phyloP scores from a whole-genome alignment of 805 yeast genomes.

The Yarrowia bubula region DNA sequence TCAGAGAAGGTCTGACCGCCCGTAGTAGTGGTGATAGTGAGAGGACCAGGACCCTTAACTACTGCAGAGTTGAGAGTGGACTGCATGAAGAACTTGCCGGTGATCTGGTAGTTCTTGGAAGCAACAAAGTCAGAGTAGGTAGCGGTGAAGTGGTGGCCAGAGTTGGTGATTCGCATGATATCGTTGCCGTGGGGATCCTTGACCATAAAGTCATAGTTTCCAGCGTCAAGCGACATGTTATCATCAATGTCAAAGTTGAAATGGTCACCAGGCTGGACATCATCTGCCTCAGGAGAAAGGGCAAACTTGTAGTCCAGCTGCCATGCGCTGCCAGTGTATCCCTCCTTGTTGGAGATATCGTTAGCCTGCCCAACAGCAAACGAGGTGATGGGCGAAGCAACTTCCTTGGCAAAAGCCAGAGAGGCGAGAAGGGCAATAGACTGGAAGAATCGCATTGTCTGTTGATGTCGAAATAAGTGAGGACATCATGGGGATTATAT shows the following conservation, averaged over 20 bases:
- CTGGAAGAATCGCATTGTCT: constrained; percentile 9
- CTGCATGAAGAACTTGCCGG: background rate
- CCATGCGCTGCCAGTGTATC: constrained; percentile 4
- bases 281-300: constrained; percentile 1
- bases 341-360: background rate
- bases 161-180: constrained; percentile 24
- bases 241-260: constrained; percentile 1
- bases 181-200: background rate
- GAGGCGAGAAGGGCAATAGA: background rate
- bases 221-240: background rate
- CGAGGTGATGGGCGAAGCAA: constrained; percentile 2
- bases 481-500: background rate
- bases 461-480: background rate
- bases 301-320: constrained; percentile 5
- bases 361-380: background rate
- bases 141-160: constrained; percentile 1
- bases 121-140: constrained; percentile 19
- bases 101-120: constrained; percentile 14
- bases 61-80: background rate
- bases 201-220: constrained; percentile 7
- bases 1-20: background rate
- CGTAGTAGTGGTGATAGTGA: background rate
- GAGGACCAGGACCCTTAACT: background rate
- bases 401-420: constrained; percentile 2
- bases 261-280: constrained; percentile 2